Evolutionary conservation across 2,329 filamentous ascomycete species (phyloP), one percentile per base, ranked within the genome.

Genomic region (Talaromyces islandicus): DNA sequence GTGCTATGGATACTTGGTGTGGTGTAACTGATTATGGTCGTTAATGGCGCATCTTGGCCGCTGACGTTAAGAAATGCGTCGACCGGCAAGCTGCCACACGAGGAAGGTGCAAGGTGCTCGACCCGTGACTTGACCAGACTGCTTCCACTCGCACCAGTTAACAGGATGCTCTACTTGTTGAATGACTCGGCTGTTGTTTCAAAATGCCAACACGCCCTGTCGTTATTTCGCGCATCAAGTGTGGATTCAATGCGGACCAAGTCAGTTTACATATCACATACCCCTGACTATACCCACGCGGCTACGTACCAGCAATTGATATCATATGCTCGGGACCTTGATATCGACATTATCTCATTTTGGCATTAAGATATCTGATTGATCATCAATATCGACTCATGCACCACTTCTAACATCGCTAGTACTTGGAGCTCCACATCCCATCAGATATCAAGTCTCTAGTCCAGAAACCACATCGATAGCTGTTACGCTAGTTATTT

Each of bases 1-100:
- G 24, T 60, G 59, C 46, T 60, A 60, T 57, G 32, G 54, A 60
- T 60, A 60, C 27, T 57, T 14, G 24, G 30, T 48, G 30, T 25
- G 25, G 4, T 29, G 43, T 51, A 29, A 55, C 21, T 59, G 54
- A 53, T 43, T 27, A 19, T 53, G 14, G 29, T 25, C 7, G 17
- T 52, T 14, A 9, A 52, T 11, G 30, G 27, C 24, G 24, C 27
- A 27, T 21, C 7, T 17, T 25, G 14, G 24, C 48, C 48, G 27
- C 10, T 14, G 24, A 52, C n/a, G 25, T n/a, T 25, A 52, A n/a
- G n/a, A 46, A 21, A 46, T 7, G 43, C 21, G 43, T 46, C 17
- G 43, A 11, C 43, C 4, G 21, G n/a, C 43, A 24, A 24, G 9
- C n/a, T 46, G 43, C 19, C 38, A 25, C 21, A 46, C 3, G 29